These are phyloP conservation scores for Xerophyta viscosa DNA, from an alignment of 106 monocot genomes.

Conservation along the genomic window DNA sequence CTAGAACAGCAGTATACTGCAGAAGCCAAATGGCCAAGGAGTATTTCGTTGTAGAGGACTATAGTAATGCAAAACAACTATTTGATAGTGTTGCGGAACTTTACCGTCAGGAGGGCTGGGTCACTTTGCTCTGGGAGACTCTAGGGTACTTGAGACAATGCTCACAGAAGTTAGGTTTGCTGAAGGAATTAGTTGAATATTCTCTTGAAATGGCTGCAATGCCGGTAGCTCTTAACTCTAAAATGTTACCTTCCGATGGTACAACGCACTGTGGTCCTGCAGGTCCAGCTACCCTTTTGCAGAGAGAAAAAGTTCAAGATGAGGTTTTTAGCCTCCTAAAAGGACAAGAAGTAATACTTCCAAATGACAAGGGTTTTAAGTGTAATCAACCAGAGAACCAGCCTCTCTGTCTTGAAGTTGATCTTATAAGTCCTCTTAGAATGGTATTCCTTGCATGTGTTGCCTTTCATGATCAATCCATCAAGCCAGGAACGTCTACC, in stretches of 20 bases:
- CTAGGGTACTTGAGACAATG: constrained; percentile 81
- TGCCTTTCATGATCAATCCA: constrained; percentile 79
- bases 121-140: constrained; percentile 77
- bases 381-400: constrained; percentile 27
- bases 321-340: constrained; percentile 49
- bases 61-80: constrained; percentile 63
- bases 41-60: constrained; percentile 53
- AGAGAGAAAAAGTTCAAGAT: constrained; percentile 60
- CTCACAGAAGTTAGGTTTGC: constrained; percentile 37
- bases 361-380: constrained; percentile 11
- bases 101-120: constrained; percentile 89
- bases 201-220: constrained; percentile 95
- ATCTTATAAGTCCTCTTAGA: constrained; percentile 75
- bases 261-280: constrained; percentile 41
- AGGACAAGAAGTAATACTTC: constrained; percentile 1
- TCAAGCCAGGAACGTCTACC: constrained; percentile 57
- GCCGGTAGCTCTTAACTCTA: constrained; percentile 42
- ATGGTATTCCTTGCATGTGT: constrained; percentile 63
- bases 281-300: constrained; percentile 47
- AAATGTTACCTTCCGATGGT: constrained; percentile 6
- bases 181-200: constrained; percentile 54
- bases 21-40: constrained; percentile 66
- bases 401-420: constrained; percentile 53
- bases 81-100: constrained; percentile 49
- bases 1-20: constrained; percentile 65